Evolutionary conservation across 208 protist genomes (phyloP).

Genomic region (Wallacemonas rigidus): DNA sequence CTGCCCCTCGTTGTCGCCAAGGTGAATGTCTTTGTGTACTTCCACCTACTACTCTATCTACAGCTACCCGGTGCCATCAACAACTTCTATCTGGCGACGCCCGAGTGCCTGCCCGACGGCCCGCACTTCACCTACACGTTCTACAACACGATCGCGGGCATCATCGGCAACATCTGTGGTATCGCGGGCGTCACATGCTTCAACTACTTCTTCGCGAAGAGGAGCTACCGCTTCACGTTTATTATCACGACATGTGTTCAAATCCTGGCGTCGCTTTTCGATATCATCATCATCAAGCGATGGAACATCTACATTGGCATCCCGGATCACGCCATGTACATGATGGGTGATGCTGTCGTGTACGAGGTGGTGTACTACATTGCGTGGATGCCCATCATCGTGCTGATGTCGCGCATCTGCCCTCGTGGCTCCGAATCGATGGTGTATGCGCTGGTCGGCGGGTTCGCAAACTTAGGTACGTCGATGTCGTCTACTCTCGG

Average conservation of each 20-base stretch:
- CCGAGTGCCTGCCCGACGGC: constrained; percentile 45
- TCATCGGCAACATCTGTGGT: constrained; percentile 58
- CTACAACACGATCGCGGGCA: constrained; percentile 53
- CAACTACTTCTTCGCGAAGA: constrained; percentile 62
- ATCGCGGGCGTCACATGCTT: constrained; percentile 59
- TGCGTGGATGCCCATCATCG: constrained; percentile 62
- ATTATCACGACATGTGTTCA: constrained; percentile 45
- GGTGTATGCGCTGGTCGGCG: constrained; percentile 78
- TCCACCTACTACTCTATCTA: constrained; percentile 50
- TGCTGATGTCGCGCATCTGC: constrained; percentile 87
- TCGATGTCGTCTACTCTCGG: constrained; percentile 40
- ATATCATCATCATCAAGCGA: constrained; percentile 73
- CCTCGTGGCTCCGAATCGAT: constrained; percentile 77
- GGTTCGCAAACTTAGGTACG: constrained; percentile 75
- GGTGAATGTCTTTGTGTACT: constrained; percentile 63
- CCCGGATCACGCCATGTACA: constrained; percentile 70
- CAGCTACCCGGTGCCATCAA: constrained; percentile 58
- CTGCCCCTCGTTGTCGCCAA: constrained; percentile 64
- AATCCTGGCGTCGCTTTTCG: constrained; percentile 55
- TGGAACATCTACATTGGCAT: constrained; percentile 62
- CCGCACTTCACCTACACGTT: constrained; percentile 70
- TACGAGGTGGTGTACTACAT: constrained; percentile 65
- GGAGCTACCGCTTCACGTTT: constrained; percentile 55
- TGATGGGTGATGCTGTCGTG: constrained; percentile 64
- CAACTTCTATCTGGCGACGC: constrained; percentile 53